Percentiles rank a stretch among this genome's conserved stretches.
Evolutionary conservation across 192 early-diverging fungal genomes (phyloP).

Genomic region (Coemansia sp.): DNA sequence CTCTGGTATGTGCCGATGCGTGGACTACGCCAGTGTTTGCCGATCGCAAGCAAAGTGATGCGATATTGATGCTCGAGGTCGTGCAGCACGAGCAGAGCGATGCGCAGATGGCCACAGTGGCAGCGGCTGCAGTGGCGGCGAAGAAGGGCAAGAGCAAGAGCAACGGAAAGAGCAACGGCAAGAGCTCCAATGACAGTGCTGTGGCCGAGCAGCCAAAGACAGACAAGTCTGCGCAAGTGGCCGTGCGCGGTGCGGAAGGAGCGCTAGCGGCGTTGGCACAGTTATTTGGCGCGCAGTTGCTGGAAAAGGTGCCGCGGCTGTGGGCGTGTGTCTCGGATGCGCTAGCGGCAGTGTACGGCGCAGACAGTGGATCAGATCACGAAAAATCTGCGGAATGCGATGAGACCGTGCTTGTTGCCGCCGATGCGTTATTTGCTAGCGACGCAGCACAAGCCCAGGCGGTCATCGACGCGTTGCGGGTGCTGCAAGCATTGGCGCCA

Average conservation of each 20-base stretch:
- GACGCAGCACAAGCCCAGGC: slow-evolving; percentile 54
- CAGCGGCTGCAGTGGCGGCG: slow-evolving; percentile 37
- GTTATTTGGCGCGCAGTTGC: slow-evolving; percentile 36
- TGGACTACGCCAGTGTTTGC: slow-evolving; percentile 64
- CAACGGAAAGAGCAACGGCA: no score
- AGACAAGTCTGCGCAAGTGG: slow-evolving; percentile 46
- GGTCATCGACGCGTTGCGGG: slow-evolving; percentile 74
- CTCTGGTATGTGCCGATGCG: slow-evolving; percentile 82
- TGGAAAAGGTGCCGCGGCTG: slow-evolving; percentile 32
- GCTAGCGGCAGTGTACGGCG: slow-evolving; percentile 21
- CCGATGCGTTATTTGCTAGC: slow-evolving; percentile 19
- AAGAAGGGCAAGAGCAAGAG: not conserved
- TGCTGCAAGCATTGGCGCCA: slow-evolving; percentile 67
- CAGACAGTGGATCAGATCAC: not conserved
- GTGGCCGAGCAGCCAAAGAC: not conserved
- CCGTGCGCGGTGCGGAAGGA: slow-evolving; percentile 66
- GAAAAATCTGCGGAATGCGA: not conserved
- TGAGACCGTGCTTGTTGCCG: slow-evolving; percentile 20
- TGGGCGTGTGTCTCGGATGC: slow-evolving; percentile 49
- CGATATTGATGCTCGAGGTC: slow-evolving; percentile 47
- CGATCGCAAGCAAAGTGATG: slow-evolving; percentile 33
- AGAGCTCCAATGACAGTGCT: not conserved
- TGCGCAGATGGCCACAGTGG: slow-evolving; percentile 40
- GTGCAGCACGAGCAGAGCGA: slow-evolving; percentile 43
- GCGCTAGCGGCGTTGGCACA: slow-evolving; percentile 35